Conservation (phyloP, 306 rosid genomes). For the Corylus heterophylla region DNA sequence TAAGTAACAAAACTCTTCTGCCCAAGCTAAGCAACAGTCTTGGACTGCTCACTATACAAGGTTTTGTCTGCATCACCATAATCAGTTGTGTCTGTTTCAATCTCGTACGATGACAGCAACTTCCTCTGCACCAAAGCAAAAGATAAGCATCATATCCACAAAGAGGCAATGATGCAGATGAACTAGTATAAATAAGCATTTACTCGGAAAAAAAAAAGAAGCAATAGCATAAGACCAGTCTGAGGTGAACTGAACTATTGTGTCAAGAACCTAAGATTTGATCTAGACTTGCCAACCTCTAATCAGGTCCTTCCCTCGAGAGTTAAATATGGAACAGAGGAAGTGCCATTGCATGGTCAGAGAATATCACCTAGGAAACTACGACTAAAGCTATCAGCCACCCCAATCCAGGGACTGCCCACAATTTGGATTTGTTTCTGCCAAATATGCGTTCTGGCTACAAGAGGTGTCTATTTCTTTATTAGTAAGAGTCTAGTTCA, state of each 20-base stretch:
- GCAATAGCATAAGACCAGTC: background rate
- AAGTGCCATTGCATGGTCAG: background rate
- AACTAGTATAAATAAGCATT: background rate
- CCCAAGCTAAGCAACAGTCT: slow-evolving; percentile 38
- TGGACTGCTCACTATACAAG: slow-evolving; percentile 30
- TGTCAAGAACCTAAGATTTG: background rate
- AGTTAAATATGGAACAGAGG: background rate
- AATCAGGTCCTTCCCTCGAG: background rate
- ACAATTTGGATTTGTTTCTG: background rate
- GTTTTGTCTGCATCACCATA: slow-evolving; percentile 24
- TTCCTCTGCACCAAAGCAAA: slow-evolving; percentile 51
- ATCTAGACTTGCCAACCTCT: background rate
- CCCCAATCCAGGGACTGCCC: background rate
- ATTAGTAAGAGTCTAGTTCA: background rate
- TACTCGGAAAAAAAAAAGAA: background rate
- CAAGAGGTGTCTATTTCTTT: background rate
- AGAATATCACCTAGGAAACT: background rate
- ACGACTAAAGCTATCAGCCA: background rate
- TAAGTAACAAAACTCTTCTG: background rate
- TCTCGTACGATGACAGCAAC: slow-evolving; percentile 69
- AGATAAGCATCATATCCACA: background rate
- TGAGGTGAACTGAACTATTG: background rate
- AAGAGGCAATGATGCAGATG: background rate
- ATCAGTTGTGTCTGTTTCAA: slow-evolving; percentile 36
- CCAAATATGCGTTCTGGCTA: background rate